These are phyloP conservation scores for Ailanthus altissimus DNA, from an alignment of 345 rosid genomes.

Conservation along the genomic window DNA sequence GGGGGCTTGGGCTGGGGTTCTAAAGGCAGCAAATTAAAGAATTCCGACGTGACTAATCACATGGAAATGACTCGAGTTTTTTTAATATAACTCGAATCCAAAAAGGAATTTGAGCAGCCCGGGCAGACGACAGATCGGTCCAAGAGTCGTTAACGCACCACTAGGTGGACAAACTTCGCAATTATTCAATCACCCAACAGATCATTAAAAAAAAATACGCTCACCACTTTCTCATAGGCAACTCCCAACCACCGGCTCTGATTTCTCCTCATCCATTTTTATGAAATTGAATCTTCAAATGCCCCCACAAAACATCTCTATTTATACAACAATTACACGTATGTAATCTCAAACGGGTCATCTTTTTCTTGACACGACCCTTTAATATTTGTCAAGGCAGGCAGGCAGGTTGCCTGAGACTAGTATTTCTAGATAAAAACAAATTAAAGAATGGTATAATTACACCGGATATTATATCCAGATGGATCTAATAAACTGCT, in stretches of 20 bases:
- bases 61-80: no score
- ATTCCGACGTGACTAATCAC: no score
- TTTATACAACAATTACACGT: neutral
- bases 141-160: neutral
- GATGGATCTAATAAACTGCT: neutral
- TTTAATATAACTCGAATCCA: no score
- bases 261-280: constrained; percentile 7
- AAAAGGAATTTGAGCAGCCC: no score
- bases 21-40: no score
- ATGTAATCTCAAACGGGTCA: neutral
- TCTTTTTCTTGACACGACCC: constrained; percentile 4
- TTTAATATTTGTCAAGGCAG: neutral
- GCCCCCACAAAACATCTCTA: constrained; percentile 13
- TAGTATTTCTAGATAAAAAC: constrained; percentile 6
- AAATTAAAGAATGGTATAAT: constrained; percentile 32
- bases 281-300: neutral
- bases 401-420: neutral
- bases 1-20: no score
- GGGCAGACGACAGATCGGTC: neutral
- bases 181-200: constrained; percentile 17
- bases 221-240: neutral
- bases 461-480: constrained; percentile 16
- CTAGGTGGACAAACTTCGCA: neutral
- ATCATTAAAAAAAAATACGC: neutral
- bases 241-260: neutral